These are phyloP conservation scores for Phytophthora crassamura DNA, from an alignment of 352 stramenopile genomes.

Conservation along the genomic window DNA sequence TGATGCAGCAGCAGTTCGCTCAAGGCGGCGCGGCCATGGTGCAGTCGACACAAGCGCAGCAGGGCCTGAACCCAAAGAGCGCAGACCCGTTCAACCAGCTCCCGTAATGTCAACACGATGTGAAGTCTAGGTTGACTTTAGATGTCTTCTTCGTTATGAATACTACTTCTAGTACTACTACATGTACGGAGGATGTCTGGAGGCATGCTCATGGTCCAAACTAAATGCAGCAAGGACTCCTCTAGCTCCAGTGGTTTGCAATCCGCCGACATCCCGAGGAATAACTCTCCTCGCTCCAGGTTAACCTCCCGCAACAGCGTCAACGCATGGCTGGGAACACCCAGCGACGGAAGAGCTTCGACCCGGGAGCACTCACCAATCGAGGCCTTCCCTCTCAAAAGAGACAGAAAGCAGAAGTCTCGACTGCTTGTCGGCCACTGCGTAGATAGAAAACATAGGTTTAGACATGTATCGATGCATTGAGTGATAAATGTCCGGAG, in stretches of 20 bases:
- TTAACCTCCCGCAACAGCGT: not conserved
- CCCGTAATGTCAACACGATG: slow-evolving; percentile 23
- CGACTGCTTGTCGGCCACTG: slow-evolving; percentile 9
- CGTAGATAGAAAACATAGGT: not conserved
- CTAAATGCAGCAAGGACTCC: no score
- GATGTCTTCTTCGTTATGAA: not conserved
- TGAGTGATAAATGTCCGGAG: slow-evolving; percentile 52
- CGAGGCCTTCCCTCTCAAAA: not conserved
- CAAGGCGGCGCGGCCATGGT: slow-evolving; percentile 19
- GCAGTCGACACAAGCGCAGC: slow-evolving; percentile 15
- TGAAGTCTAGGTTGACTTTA: not conserved
- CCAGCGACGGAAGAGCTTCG: not conserved
- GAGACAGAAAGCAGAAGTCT: slow-evolving; percentile 7
- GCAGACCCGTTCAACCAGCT: slow-evolving; percentile 35
- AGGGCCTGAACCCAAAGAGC: slow-evolving; percentile 16
- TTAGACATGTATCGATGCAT: not conserved
- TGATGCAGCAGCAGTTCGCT: slow-evolving; percentile 33
- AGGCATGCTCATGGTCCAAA: no score
- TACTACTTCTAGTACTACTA: slow-evolving; percentile 1
- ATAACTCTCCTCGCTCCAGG: not conserved
- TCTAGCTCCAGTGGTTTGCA: not conserved
- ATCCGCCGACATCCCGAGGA: not conserved
- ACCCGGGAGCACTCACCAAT: slow-evolving; percentile 14
- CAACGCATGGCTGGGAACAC: not conserved
- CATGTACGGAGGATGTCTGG: not conserved